These are phyloP conservation scores for Madurella mycetomatis DNA, from an alignment of 2,329 filamentous ascomycete genomes.

Conservation along the genomic window DNA sequence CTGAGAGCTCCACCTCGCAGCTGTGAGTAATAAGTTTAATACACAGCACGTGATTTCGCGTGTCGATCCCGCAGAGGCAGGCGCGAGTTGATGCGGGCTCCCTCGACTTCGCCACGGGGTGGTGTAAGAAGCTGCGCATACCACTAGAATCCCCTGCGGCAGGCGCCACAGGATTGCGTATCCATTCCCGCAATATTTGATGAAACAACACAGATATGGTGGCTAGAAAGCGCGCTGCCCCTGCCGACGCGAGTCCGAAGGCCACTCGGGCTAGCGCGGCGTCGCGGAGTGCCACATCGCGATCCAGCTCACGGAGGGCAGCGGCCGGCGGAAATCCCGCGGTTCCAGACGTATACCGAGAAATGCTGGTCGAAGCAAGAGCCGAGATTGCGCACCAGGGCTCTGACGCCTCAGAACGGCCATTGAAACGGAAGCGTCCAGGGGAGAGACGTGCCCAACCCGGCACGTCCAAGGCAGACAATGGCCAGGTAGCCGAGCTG, in stretches of 20 bases:
- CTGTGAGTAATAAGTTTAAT: too few species aligned
- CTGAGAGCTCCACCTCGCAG: too few species aligned
- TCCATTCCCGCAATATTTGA: background rate
- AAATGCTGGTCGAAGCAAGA: constrained; percentile 20
- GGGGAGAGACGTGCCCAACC: constrained; percentile 25
- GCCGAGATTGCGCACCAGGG: background rate
- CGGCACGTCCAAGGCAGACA: background rate
- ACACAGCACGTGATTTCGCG: background rate
- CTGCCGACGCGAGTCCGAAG: background rate
- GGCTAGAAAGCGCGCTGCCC: constrained; percentile 25
- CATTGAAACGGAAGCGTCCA: constrained; percentile 38
- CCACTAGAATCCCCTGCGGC: background rate
- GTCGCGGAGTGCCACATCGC: constrained; percentile 3
- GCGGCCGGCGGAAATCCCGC: background rate
- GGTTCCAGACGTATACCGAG: constrained; percentile 21
- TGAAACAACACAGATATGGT: constrained; percentile 16
- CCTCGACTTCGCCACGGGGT: background rate
- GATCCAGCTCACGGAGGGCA: background rate
- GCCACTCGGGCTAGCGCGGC: constrained; percentile 12
- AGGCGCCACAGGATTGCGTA: background rate
- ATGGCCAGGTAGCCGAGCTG: background rate
- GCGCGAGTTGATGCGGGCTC: background rate
- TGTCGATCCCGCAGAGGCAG: background rate
- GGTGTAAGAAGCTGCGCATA: background rate
- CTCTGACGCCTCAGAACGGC: constrained; percentile 30